phyloP scores from a whole-genome alignment of 495 filamentous ascomycete genomes.

The Cairneyella variabilis region DNA sequence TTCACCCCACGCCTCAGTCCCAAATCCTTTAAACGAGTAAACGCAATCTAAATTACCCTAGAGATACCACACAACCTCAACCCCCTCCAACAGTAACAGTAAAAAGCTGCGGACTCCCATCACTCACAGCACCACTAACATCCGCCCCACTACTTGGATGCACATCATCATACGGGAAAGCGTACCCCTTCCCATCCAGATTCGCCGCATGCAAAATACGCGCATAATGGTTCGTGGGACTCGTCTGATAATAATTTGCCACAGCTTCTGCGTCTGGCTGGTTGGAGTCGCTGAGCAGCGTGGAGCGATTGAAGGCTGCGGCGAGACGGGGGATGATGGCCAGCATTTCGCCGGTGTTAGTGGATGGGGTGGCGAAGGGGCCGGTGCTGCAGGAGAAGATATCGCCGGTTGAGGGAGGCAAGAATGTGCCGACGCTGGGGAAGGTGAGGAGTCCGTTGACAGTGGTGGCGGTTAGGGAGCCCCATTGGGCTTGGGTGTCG shows the following conservation, averaged over 20 bases:
- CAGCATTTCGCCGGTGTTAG: constrained; percentile 43
- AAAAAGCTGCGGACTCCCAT: constrained; percentile 19
- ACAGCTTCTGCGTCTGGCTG: constrained; percentile 54
- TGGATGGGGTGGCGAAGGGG: constrained; percentile 56
- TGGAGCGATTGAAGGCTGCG: constrained; percentile 66
- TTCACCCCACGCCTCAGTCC: neutral
- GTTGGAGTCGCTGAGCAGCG: constrained; percentile 43
- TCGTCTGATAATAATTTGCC: constrained; percentile 51
- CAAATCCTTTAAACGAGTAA: too few species aligned
- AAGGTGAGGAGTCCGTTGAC: constrained; percentile 40
- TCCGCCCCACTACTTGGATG: constrained; percentile 51
- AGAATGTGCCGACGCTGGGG: constrained; percentile 43
- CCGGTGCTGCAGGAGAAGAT: constrained; percentile 70
- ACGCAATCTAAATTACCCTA: too few species aligned
- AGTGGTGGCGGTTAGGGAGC: constrained; percentile 50
- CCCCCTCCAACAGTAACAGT: constrained; percentile 15
- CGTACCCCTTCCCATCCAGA: constrained; percentile 62
- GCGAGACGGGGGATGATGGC: constrained; percentile 54
- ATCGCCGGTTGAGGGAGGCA: constrained; percentile 53
- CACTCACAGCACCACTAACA: constrained; percentile 47
- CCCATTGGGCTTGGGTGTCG: constrained; percentile 24
- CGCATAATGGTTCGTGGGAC: constrained; percentile 69
- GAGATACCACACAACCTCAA: too few species aligned
- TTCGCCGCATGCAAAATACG: constrained; percentile 61
- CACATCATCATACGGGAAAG: constrained; percentile 77